Evolutionary conservation across 148 eudicot genomes (phyloP).

Genomic region (Tetragonia tetragonoides): DNA sequence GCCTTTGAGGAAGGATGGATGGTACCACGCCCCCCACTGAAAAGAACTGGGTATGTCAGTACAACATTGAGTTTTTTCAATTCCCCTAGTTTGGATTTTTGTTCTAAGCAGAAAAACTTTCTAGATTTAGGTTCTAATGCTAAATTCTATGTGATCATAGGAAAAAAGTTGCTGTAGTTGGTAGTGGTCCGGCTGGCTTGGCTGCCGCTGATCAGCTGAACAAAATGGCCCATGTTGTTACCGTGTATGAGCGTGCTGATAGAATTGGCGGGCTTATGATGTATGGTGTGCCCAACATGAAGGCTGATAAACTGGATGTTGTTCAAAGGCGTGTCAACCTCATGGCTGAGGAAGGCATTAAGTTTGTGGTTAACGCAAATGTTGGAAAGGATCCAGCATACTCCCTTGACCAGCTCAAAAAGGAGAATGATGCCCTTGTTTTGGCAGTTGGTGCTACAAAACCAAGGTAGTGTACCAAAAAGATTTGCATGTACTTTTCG

Average conservation of each 20-base stretch:
- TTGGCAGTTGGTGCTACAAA: conserved; percentile 95
- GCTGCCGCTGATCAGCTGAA: conserved; percentile 99
- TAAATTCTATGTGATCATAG: conserved; percentile 35
- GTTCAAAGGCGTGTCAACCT: conserved; percentile 93
- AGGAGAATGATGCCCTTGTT: conserved; percentile 77
- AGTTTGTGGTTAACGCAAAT: conserved; percentile 84
- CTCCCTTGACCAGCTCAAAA: conserved; percentile 64
- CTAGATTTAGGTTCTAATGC: conserved; percentile 13
- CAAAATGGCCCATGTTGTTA: conserved; percentile 83
- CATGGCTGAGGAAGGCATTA: conserved; percentile 84
- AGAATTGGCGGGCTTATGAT: conserved; percentile 98
- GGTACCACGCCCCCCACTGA: conserved; percentile 88
- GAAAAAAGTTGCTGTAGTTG: conserved; percentile 76
- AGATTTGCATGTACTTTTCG: background rate
- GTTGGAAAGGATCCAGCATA: conserved; percentile 78
- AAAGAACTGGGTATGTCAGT: conserved; percentile 72
- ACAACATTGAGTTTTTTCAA: background rate
- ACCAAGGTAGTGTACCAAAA: conserved; percentile 57
- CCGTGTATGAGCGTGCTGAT: conserved; percentile 93
- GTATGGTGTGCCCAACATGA: conserved; percentile 99
- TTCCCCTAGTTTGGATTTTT: background rate
- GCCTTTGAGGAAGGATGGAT: conserved; percentile 99
- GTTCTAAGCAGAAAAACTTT: background rate
- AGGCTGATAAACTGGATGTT: conserved; percentile 80
- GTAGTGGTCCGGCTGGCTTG: conserved; percentile 98